A percentile compares a stretch with the other conserved stretches of the same genome.
These are phyloP conservation scores for Macaranga tanarius DNA, from an alignment of 441 rosid species.

Conservation along the genomic window DNA sequence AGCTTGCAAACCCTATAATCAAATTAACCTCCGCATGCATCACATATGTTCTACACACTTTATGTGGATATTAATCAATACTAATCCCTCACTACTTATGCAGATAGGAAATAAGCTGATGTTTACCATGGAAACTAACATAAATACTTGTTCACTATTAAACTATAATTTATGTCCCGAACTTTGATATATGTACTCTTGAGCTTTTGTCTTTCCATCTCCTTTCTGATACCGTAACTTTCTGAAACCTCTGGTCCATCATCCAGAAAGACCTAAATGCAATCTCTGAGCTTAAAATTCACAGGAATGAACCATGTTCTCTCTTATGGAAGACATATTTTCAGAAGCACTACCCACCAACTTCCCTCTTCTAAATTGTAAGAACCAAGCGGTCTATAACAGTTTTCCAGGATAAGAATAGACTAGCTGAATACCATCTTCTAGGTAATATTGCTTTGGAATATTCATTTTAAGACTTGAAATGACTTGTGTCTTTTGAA, in stretches of 20 bases:
- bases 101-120: neutral
- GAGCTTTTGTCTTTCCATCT: neutral
- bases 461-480: neutral
- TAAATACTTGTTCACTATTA: neutral
- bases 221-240: neutral
- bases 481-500: neutral
- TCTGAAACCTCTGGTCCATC: neutral
- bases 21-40: neutral
- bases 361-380: neutral
- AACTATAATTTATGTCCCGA: neutral
- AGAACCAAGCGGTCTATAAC: neutral
- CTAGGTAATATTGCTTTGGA: neutral
- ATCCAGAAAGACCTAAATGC: neutral
- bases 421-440: neutral
- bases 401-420: neutral
- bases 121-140: neutral
- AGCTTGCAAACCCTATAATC: neutral
- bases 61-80: neutral
- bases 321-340: neutral
- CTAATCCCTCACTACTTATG: neutral
- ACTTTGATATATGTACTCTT: neutral
- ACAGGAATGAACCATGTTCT: neutral
- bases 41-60: neutral
- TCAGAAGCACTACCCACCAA: neutral
- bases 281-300: neutral